These are phyloP conservation scores for Sporothrix dimorphospora DNA, from an alignment of 2,329 filamentous ascomycete species.

Conservation along the genomic window DNA sequence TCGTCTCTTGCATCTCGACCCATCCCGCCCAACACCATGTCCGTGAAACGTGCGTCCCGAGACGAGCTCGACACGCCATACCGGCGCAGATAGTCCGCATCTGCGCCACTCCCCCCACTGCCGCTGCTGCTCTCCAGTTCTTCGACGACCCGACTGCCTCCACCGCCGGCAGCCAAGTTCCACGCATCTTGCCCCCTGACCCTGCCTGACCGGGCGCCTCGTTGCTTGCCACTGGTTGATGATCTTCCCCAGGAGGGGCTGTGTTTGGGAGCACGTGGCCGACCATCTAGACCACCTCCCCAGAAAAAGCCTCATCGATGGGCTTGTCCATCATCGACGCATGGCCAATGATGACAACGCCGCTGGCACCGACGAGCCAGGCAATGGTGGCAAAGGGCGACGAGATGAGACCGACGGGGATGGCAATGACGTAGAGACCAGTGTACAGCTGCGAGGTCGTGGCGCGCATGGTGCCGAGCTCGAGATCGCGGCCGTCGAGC, in stretches of 20 bases:
- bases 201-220: slow-evolving; percentile 52
- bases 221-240: slow-evolving; percentile 57
- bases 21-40: slow-evolving; percentile 26
- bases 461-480: slow-evolving; percentile 79
- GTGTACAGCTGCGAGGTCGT: slow-evolving; percentile 95
- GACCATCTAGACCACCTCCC: slow-evolving; percentile 99
- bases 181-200: slow-evolving; percentile 40
- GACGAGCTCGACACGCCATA: slow-evolving; percentile 42
- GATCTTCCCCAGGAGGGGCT: slow-evolving; percentile 99
- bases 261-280: slow-evolving; percentile 96
- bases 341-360: slow-evolving; percentile 92
- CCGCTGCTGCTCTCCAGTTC: slow-evolving; percentile 64
- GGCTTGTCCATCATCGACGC: slow-evolving; percentile 96
- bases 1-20: slow-evolving; percentile 54
- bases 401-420: slow-evolving; percentile 83
- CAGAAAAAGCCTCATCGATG: slow-evolving; percentile 99
- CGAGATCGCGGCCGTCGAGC: slow-evolving; percentile 84
- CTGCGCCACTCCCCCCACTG: slow-evolving; percentile 55
- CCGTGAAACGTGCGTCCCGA: slow-evolving; percentile 49
- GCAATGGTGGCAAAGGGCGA: slow-evolving; percentile 83
- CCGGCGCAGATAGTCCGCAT: slow-evolving; percentile 36
- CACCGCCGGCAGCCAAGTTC: slow-evolving; percentile 34
- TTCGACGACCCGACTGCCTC: slow-evolving; percentile 59
- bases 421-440: slow-evolving; percentile 75
- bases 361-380: slow-evolving; percentile 95